phyloP scores from a whole-genome alignment of 1,139 yeast genomes.

The Debaryomyces udenii region DNA sequence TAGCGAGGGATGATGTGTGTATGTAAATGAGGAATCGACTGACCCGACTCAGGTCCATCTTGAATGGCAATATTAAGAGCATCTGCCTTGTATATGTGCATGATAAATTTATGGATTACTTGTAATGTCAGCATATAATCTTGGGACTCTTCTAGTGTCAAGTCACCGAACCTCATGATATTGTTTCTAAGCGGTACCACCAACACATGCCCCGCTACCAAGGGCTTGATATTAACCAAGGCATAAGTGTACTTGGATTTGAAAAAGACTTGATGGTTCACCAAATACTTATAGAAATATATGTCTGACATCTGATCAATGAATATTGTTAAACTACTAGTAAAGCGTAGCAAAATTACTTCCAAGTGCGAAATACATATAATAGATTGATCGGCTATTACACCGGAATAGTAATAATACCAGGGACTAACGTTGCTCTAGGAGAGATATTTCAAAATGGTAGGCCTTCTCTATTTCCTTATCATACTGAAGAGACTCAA shows the following conservation, averaged over 20 bases:
- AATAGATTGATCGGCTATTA: no score
- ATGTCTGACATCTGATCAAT: constrained; percentile 22
- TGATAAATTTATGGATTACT: constrained; percentile 65
- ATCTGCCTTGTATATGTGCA: constrained; percentile 69
- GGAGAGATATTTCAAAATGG: no score
- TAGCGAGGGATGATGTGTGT: constrained; percentile 89
- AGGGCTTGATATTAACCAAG: constrained; percentile 84
- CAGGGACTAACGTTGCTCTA: no score
- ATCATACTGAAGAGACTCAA: no score
- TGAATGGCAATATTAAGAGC: constrained; percentile 87
- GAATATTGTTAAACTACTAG: not conserved
- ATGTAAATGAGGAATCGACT: constrained; percentile 89
- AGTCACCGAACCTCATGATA: constrained; percentile 65
- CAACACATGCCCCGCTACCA: constrained; percentile 87
- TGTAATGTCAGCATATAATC: constrained; percentile 86
- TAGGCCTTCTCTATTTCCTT: no score
- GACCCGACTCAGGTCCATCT: constrained; percentile 96
- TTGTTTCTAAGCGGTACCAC: constrained; percentile 74
- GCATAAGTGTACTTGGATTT: constrained; percentile 68
- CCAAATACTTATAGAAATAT: constrained; percentile 57
- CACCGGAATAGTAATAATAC: no score
- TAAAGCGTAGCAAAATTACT: no score
- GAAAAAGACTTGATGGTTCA: constrained; percentile 65
- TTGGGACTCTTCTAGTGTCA: constrained; percentile 67
- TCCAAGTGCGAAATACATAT: no score